Conservation (phyloP, 2,329 filamentous ascomycete genomes). For the Dryadomyces sulphureus region DNA sequence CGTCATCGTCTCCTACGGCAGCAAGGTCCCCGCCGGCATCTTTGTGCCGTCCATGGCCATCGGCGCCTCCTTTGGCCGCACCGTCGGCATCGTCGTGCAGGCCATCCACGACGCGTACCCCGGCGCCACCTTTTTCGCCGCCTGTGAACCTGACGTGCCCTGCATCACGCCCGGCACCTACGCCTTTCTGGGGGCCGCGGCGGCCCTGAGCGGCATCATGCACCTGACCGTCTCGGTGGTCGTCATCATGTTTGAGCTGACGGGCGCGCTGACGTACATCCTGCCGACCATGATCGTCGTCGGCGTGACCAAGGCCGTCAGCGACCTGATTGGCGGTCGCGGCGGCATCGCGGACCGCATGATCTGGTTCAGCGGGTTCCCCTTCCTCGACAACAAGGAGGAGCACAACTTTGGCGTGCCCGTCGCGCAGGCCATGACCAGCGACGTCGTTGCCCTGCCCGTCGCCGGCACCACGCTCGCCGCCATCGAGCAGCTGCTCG, state of each 20-base stretch:
- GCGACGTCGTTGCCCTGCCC: constrained; percentile 58
- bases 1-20: constrained; percentile 92
- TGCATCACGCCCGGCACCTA: constrained; percentile 98
- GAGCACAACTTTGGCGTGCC: constrained; percentile 94
- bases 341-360: constrained; percentile 94
- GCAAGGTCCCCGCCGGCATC: constrained; percentile 94
- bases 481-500: constrained; percentile 63
- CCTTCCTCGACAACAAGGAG: constrained; percentile 93
- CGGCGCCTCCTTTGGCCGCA: constrained; percentile 83
- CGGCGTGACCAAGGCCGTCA: constrained; percentile 86
- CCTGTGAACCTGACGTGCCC: constrained; percentile 79
- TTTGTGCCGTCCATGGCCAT: constrained; percentile 98
- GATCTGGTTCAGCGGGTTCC: constrained; percentile 98
- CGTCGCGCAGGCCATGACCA: constrained; percentile 80
- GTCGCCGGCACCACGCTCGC: constrained; percentile 58
- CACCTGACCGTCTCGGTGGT: constrained; percentile 93
- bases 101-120: constrained; percentile 76
- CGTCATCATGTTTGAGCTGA: constrained; percentile 98
- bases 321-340: constrained; percentile 82
- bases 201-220: constrained; percentile 91
- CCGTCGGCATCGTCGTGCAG: constrained; percentile 89
- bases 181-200: constrained; percentile 83
- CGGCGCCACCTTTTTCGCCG: constrained; percentile 67
- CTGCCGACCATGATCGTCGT: constrained; percentile 98
- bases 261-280: constrained; percentile 93